Evolutionary conservation across 345 rosid species (phyloP), one percentile per base, ranked within the genome.

Genomic region (Aquilaria sinensis): DNA sequence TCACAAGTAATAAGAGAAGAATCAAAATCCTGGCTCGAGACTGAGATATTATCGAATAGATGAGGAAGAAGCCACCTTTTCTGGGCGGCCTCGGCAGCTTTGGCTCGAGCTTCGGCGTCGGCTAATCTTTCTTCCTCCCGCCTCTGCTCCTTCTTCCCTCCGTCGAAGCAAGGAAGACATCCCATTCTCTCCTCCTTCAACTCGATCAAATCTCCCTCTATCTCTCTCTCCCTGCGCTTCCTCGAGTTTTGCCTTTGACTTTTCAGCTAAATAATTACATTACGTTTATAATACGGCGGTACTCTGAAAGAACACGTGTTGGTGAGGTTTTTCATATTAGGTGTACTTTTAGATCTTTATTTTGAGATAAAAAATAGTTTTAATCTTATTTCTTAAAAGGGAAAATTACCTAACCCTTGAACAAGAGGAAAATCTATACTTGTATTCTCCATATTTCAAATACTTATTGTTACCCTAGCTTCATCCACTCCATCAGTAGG

Each of bases 81-180:
- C 84, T 81, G 83, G 46, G 99, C 99, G 67, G 99, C 97, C 63
- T 95, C 99, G 69, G 96, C 97, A 53, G 99, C 96, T 80, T 47
- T 94, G 51, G 91, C 92, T 12, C 99, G 96, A 68, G 96, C 99
- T 77, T 88, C 99, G 5, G 78, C 90, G 16, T 91, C 84, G 58
- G 89, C 96, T 67, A 71, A 56, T 72, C 79, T 70, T 45, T 87
- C 97, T 65, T 84, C 77, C 76, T 91, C 99, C 60, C 70, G 78
- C 53, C 86, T 77, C 73, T 75, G 77, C 62, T 75, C 76, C 67
- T 82, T 87, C 60, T 58, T 67, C 5, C 75, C 83, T 47, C 89
- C 92, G 67, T 67, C 82, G 75, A 93, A 83, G 78, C 98, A 89
- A 37, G 77, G 79, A 66, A 85, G 86, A 65, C 97, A 90, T 53